Conservation (phyloP, 768 basidiomycete species). For the Pulveroboletus sp. region DNA sequence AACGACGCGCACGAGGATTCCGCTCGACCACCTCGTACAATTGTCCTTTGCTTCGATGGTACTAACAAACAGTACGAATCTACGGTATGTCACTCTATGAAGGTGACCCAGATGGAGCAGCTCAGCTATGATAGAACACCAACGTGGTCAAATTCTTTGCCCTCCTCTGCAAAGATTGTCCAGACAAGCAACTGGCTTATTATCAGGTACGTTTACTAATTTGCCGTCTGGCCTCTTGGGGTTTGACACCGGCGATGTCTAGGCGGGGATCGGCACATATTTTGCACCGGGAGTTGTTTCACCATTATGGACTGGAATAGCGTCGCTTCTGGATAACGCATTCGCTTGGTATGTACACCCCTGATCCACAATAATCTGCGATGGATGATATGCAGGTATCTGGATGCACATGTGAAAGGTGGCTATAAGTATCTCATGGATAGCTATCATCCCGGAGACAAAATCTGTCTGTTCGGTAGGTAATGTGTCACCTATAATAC, state of each 20-base stretch:
- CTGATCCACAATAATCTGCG: neutral
- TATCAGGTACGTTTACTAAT: conserved; percentile 53
- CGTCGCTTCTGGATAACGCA: conserved; percentile 61
- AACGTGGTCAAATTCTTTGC: conserved; percentile 69
- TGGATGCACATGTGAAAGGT: conserved; percentile 65
- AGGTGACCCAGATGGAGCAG: neutral
- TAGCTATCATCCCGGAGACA: conserved; percentile 69
- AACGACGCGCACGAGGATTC: neutral
- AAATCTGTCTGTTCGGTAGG: conserved; percentile 67
- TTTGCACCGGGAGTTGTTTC: conserved; percentile 63
- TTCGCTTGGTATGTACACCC: conserved; percentile 56
- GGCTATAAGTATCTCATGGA: conserved; percentile 80
- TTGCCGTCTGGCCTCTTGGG: neutral
- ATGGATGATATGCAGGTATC: conserved; percentile 44
- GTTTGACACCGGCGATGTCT: neutral
- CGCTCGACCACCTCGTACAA: conserved; percentile 33
- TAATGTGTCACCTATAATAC: neutral
- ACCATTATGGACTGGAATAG: conserved; percentile 53
- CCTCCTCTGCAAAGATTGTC: conserved; percentile 54
- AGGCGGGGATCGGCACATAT: conserved; percentile 48
- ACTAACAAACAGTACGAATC: conserved; percentile 50
- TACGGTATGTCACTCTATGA: conserved; percentile 32
- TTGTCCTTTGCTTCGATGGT: conserved; percentile 70
- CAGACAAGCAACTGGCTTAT: conserved; percentile 56
- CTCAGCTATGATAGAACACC: conserved; percentile 42